Conservation (phyloP, 2,329 filamentous ascomycete genomes). For the Teratosphaeria pseudoeucalypti region DNA sequence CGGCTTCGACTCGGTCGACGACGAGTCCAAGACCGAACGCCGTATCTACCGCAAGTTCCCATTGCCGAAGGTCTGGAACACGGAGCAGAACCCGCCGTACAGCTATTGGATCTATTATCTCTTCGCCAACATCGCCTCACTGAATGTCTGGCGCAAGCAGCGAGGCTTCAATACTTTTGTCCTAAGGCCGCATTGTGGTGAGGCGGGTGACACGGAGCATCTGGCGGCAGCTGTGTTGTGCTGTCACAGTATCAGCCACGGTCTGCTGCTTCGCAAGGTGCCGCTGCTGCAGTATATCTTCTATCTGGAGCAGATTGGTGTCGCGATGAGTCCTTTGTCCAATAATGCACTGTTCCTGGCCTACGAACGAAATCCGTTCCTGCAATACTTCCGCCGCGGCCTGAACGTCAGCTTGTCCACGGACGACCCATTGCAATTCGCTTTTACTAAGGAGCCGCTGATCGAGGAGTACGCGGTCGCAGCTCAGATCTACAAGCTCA, state of each 20-base stretch:
- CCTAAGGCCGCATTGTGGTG: slow-evolving; percentile 86
- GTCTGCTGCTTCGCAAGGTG: slow-evolving; percentile 83
- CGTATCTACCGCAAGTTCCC: slow-evolving; percentile 94
- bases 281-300: slow-evolving; percentile 93
- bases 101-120: slow-evolving; percentile 99
- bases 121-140: slow-evolving; percentile 83
- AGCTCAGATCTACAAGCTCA: slow-evolving; percentile 96
- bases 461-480: slow-evolving; percentile 98
- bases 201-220: slow-evolving; percentile 94
- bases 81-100: slow-evolving; percentile 92
- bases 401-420: slow-evolving; percentile 94
- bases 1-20: slow-evolving; percentile 94
- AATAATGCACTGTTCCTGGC: slow-evolving; percentile 96
- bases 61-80: slow-evolving; percentile 76
- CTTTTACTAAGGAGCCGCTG: slow-evolving; percentile 93
- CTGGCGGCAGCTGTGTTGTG: slow-evolving; percentile 82
- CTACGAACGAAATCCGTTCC: slow-evolving; percentile 92
- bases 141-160: slow-evolving; percentile 84
- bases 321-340: slow-evolving; percentile 97
- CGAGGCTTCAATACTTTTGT: slow-evolving; percentile 94
- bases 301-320: slow-evolving; percentile 94
- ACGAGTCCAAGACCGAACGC: slow-evolving; percentile 93
- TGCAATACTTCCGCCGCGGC: slow-evolving; percentile 89
- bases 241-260: slow-evolving; percentile 95
- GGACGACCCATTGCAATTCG: slow-evolving; percentile 93